Conservation (phyloP, 129 eudicot genomes). For the Lonicera japonica region DNA sequence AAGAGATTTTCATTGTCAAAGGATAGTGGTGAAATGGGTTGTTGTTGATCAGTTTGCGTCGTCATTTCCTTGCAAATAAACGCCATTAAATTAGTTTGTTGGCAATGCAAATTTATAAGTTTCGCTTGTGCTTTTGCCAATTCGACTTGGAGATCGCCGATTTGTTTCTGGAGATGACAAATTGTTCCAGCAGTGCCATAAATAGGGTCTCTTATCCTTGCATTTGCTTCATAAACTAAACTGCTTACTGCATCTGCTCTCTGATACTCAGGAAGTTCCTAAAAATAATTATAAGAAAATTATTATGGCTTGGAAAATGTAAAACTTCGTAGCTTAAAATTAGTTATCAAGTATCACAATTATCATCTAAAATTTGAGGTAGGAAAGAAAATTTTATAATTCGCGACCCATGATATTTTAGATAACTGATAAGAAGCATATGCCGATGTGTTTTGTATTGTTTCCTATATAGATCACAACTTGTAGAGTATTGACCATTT, state of each 20-base stretch:
- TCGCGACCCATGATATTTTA: too few species aligned
- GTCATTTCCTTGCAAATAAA: constrained; percentile 49
- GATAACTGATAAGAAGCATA: too few species aligned
- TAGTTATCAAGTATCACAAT: too few species aligned
- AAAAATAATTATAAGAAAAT: too few species aligned
- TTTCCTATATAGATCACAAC: too few species aligned
- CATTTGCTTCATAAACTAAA: constrained; percentile 92
- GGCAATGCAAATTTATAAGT: constrained; percentile 63
- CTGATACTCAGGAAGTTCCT: constrained; percentile 80
- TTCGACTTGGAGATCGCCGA: constrained; percentile 78
- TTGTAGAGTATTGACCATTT: too few species aligned
- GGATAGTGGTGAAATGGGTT: constrained; percentile 16
- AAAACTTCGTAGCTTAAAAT: too few species aligned
- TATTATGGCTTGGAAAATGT: too few species aligned
- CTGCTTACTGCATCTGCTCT: constrained; percentile 89
- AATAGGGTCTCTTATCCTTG: constrained; percentile 79
- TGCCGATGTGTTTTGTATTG: too few species aligned
- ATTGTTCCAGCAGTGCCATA: constrained; percentile 87
- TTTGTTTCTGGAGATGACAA: constrained; percentile 77
- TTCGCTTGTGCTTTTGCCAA: constrained; percentile 81
- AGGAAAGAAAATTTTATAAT: too few species aligned
- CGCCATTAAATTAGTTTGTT: constrained; percentile 54
- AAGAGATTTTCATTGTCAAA: constrained; percentile 38
- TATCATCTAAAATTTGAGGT: too few species aligned
- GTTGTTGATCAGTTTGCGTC: constrained; percentile 25